These are phyloP conservation scores for Populus hybrid DNA, from an alignment of 441 rosid species.

Conservation along the genomic window DNA sequence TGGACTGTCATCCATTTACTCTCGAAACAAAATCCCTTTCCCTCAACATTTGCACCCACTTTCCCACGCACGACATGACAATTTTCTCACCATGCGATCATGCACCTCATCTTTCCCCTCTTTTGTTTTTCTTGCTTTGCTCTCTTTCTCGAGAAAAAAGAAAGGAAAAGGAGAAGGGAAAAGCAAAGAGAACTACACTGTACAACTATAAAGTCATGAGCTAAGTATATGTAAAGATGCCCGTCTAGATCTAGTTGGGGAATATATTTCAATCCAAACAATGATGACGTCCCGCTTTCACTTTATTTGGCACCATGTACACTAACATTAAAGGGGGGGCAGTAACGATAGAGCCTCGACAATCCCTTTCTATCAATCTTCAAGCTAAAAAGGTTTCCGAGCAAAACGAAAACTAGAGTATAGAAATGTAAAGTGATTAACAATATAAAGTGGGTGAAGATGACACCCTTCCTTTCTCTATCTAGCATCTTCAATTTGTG, in stretches of 20 bases:
- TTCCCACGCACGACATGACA: constrained; percentile 70
- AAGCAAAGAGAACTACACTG: constrained; percentile 48
- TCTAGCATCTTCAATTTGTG: background rate
- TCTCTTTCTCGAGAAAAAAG: constrained; percentile 43
- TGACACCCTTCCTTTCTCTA: constrained; percentile 18
- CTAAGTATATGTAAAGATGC: constrained; percentile 29
- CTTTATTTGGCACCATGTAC: constrained; percentile 36
- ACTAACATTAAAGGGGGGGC: constrained; percentile 1
- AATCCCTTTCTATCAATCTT: constrained; percentile 46
- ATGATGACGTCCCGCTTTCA: constrained; percentile 46
- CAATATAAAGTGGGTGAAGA: constrained; percentile 33
- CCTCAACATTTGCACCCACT: constrained; percentile 52
- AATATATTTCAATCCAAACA: constrained; percentile 50
- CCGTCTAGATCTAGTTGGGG: constrained; percentile 44
- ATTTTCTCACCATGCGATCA: constrained; percentile 56
- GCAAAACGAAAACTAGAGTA: constrained; percentile 28
- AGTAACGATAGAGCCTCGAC: constrained; percentile 13
- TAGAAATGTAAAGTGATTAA: constrained; percentile 42
- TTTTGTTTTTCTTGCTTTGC: constrained; percentile 5
- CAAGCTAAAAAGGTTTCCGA: constrained; percentile 50
- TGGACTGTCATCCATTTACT: constrained; percentile 69
- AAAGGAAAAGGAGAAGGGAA: constrained; percentile 24
- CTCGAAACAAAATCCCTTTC: constrained; percentile 29
- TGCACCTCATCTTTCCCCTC: constrained; percentile 29
- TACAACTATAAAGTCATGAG: constrained; percentile 34